Conservation (phyloP, 176 grass and related monocot species). For the Bothriochloa decipiens region DNA sequence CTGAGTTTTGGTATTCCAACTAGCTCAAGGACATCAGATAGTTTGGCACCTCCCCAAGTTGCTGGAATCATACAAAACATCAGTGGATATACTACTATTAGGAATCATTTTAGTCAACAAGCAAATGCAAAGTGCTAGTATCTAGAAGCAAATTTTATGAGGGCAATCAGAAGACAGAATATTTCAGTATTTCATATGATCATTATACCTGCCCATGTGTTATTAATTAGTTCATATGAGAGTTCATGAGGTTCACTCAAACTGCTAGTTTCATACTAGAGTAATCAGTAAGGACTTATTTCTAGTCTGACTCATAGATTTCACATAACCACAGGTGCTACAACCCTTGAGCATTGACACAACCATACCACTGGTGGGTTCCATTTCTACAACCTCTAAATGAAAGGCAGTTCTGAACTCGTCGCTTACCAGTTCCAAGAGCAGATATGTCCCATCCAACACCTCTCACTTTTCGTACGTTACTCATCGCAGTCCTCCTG, state of each 20-base stretch:
- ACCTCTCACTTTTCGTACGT: slow-evolving; percentile 76
- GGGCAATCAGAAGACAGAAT: neutral
- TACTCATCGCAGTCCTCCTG: slow-evolving; percentile 95
- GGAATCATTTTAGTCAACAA: slow-evolving; percentile 10
- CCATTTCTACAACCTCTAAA: neutral
- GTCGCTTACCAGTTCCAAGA: slow-evolving; percentile 85
- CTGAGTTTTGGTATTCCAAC: slow-evolving; percentile 68
- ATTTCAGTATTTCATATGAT: neutral
- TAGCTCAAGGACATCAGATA: slow-evolving; percentile 81
- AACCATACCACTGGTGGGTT: neutral
- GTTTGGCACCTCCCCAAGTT: slow-evolving; percentile 88
- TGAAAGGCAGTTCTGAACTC: neutral
- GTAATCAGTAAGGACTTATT: neutral
- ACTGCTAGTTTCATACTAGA: neutral
- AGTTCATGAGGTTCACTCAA: neutral
- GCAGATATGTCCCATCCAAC: slow-evolving; percentile 95
- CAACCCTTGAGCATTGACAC: neutral
- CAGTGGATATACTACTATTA: slow-evolving; percentile 12
- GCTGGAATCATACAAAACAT: slow-evolving; percentile 52
- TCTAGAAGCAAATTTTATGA: slow-evolving; percentile 4
- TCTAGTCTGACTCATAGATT: neutral
- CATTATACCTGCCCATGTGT: neutral
- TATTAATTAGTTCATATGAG: neutral
- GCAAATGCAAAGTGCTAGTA: neutral
- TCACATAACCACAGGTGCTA: neutral